These are phyloP conservation scores for Rhizopogon sp. DNA, from an alignment of 768 basidiomycete species.

Conservation along the genomic window DNA sequence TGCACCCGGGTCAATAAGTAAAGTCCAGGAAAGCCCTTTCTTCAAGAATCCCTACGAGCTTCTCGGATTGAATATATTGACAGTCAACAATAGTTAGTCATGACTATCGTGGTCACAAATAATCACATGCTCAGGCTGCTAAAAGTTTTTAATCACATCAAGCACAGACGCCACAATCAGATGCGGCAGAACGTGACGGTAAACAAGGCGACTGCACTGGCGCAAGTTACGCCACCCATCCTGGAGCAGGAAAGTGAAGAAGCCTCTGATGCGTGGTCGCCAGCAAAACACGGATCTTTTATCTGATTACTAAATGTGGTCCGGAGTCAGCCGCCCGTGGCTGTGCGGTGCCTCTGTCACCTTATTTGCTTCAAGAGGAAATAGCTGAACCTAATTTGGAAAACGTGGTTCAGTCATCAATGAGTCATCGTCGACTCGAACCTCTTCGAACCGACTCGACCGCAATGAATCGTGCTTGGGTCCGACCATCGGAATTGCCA, in stretches of 20 bases:
- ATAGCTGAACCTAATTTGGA: constrained; percentile 18
- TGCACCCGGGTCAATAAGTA: no score
- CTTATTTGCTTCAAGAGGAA: constrained; percentile 23
- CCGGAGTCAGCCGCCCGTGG: constrained; percentile 11
- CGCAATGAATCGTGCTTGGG: neutral
- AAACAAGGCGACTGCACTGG: neutral
- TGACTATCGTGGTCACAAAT: neutral
- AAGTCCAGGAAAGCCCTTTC: neutral
- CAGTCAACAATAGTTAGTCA: no score
- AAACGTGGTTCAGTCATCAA: constrained; percentile 13
- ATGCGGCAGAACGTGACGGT: neutral
- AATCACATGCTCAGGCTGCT: neutral
- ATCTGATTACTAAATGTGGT: neutral
- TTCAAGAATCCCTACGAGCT: neutral
- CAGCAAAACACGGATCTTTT: neutral
- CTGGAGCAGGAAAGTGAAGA: no score
- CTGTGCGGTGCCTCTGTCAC: constrained; percentile 21
- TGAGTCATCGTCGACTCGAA: neutral
- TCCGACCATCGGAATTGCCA: neutral
- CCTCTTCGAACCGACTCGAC: neutral
- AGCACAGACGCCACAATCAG: neutral
- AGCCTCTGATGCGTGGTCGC: neutral
- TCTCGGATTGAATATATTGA: neutral
- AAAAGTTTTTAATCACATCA: neutral
- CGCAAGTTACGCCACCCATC: no score